A percentile compares a stretch with the other conserved stretches of the same genome.
phyloP scores from a whole-genome alignment of 106 monocot species.

The Dendrobium huoshanense region DNA sequence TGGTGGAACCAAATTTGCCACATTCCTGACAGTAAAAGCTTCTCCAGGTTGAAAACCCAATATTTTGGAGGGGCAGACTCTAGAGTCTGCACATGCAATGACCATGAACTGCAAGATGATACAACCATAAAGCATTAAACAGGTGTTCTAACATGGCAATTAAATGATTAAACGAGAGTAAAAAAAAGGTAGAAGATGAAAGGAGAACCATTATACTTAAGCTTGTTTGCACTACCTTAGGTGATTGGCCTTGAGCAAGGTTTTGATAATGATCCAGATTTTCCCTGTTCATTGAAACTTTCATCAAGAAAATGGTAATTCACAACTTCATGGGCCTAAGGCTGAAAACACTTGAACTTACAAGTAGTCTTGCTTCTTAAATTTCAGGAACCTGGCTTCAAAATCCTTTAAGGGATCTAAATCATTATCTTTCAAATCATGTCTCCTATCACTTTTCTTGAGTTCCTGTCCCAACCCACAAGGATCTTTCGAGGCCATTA shows the following conservation, averaged over 20 bases:
- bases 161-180: neutral
- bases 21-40: constrained; percentile 89
- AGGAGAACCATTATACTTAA: neutral
- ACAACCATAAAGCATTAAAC: constrained; percentile 7
- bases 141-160: neutral
- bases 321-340: neutral
- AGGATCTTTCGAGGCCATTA: constrained; percentile 44
- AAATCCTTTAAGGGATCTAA: constrained; percentile 63
- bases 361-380: constrained; percentile 65
- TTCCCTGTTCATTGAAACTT: constrained; percentile 41
- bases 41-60: constrained; percentile 94
- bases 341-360: constrained; percentile 29
- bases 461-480: constrained; percentile 31
- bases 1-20: constrained; percentile 93
- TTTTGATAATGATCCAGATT: constrained; percentile 57
- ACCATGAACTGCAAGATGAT: constrained; percentile 84
- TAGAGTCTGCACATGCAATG: constrained; percentile 95
- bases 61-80: constrained; percentile 85
- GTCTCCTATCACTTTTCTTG: constrained; percentile 22
- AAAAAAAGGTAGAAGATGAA: neutral
- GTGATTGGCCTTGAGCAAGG: constrained; percentile 73
- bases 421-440: constrained; percentile 23
- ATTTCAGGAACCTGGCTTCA: constrained; percentile 65
- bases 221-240: constrained; percentile 50
- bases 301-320: neutral